Percentiles rank a stretch among this genome's conserved stretches.
phyloP scores from a whole-genome alignment of 208 protist genomes.

The Leishmania mexicana region DNA sequence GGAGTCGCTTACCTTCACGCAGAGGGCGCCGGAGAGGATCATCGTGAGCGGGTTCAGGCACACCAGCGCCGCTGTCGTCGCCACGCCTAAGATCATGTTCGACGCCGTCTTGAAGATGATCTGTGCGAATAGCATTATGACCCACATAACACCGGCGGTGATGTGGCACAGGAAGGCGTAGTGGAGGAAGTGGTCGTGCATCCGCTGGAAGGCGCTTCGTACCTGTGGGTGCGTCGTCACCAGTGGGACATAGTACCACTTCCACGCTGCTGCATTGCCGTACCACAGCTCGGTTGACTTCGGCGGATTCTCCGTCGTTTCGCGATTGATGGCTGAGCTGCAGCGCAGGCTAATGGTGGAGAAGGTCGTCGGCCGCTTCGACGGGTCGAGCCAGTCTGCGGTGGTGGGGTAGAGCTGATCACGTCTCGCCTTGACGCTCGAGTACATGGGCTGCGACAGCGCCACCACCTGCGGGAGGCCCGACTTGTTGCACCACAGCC shows the following conservation, averaged over 20 bases:
- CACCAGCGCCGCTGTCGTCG: slow-evolving; percentile 56
- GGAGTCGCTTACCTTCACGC: slow-evolving; percentile 51
- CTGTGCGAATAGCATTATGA: slow-evolving; percentile 62
- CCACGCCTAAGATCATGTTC: slow-evolving; percentile 61
- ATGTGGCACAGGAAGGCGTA: slow-evolving; percentile 68
- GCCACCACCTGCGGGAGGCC: slow-evolving; percentile 58
- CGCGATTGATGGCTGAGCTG: slow-evolving; percentile 63
- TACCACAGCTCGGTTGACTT: slow-evolving; percentile 74
- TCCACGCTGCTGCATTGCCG: slow-evolving; percentile 45
- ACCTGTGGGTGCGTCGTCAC: slow-evolving; percentile 29
- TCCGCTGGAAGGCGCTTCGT: slow-evolving; percentile 34
- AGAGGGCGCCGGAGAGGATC: slow-evolving; percentile 66
- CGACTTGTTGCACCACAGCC: slow-evolving; percentile 49
- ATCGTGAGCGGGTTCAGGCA: slow-evolving; percentile 78
- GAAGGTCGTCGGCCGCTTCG: slow-evolving; percentile 28
- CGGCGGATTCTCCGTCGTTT: slow-evolving; percentile 49
- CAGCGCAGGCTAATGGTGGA: slow-evolving; percentile 51
- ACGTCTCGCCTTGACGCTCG: slow-evolving; percentile 26
- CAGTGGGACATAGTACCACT: slow-evolving; percentile 65
- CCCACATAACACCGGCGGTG: slow-evolving; percentile 50
- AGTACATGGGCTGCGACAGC: slow-evolving; percentile 46
- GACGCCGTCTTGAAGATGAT: slow-evolving; percentile 54
- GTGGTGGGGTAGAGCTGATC: slow-evolving; percentile 36
- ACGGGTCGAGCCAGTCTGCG: slow-evolving; percentile 42
- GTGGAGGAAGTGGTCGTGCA: slow-evolving; percentile 65